Percentiles rank a stretch among this genome's conserved stretches.
These are phyloP conservation scores for Wickerhamiella infanticola DNA, from an alignment of 1,139 yeast genomes.

Conservation along the genomic window DNA sequence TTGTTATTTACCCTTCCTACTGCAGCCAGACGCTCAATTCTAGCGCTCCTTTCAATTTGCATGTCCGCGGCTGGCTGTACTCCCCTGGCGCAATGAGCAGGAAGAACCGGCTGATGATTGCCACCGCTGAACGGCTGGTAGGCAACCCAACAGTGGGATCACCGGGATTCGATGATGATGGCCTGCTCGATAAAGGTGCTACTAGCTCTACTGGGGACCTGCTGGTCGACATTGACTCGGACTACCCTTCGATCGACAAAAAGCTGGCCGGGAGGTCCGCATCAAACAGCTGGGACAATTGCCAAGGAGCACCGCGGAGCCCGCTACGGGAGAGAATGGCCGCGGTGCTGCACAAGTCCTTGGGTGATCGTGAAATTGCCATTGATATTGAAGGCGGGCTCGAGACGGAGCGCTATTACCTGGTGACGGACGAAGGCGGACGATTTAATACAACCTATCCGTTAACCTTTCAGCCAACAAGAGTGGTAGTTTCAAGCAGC, in stretches of 20 bases:
- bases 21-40: slow-evolving; percentile 28
- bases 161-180: neutral
- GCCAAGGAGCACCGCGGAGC: neutral
- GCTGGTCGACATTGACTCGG: neutral
- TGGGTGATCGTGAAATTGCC: slow-evolving; percentile 11
- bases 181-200: neutral
- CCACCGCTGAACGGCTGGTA: slow-evolving; percentile 57
- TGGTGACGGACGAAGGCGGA: slow-evolving; percentile 21
- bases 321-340: slow-evolving; percentile 13
- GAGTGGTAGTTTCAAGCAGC: slow-evolving; percentile 11
- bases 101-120: slow-evolving; percentile 50
- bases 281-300: neutral
- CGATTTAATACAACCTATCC: slow-evolving; percentile 20
- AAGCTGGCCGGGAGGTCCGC: neutral
- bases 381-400: slow-evolving; percentile 7
- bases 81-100: slow-evolving; percentile 58
- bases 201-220: neutral
- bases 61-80: slow-evolving; percentile 58
- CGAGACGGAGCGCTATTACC: slow-evolving; percentile 7
- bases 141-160: slow-evolving; percentile 20
- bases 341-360: slow-evolving; percentile 12
- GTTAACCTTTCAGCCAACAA: slow-evolving; percentile 13
- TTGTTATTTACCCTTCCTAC: slow-evolving; percentile 48
- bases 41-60: slow-evolving; percentile 31
- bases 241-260: neutral